phyloP scores from a whole-genome alignment of 345 rosid genomes.

The Gossypium australe region DNA sequence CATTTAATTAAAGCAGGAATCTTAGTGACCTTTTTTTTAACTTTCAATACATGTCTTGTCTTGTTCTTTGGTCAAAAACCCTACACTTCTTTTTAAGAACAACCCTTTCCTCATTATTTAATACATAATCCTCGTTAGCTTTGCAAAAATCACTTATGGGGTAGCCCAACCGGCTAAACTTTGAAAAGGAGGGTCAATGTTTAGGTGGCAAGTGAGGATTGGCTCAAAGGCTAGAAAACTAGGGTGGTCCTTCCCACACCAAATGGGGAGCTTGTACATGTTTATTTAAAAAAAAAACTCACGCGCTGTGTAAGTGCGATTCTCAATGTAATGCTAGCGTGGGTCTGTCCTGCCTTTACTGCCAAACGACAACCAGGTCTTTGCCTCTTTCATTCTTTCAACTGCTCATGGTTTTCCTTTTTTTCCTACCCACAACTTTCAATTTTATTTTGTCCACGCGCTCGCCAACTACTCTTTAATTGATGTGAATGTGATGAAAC shows the following conservation, averaged over 20 bases:
- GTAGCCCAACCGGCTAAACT: not conserved
- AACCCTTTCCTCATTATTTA: too few relatives aligned
- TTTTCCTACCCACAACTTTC: not conserved
- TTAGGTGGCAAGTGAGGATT: not conserved
- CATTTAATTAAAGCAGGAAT: not conserved
- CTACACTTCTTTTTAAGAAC: not conserved
- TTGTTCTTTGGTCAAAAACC: slow-evolving; percentile 25
- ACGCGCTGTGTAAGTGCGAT: slow-evolving; percentile 17
- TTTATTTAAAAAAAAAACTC: not conserved
- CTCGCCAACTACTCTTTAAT: not conserved
- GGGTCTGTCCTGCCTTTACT: not conserved
- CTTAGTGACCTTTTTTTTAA: not conserved
- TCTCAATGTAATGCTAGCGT: slow-evolving; percentile 11
- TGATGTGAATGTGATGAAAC: not conserved
- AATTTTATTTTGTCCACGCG: not conserved
- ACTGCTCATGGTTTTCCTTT: not conserved
- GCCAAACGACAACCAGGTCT: slow-evolving; percentile 20
- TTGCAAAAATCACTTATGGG: not conserved
- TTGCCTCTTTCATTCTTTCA: slow-evolving; percentile 14
- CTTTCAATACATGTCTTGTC: slow-evolving; percentile 5
- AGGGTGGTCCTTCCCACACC: not conserved
- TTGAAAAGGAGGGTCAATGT: too few relatives aligned
- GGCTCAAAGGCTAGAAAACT: not conserved
- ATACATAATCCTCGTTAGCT: too few relatives aligned
- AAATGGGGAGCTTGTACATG: not conserved